A percentile compares a stretch with the other conserved stretches of the same genome.
Conservation (phyloP, 108 stramenopile species). For the Pseudonitzschia multistriata region DNA sequence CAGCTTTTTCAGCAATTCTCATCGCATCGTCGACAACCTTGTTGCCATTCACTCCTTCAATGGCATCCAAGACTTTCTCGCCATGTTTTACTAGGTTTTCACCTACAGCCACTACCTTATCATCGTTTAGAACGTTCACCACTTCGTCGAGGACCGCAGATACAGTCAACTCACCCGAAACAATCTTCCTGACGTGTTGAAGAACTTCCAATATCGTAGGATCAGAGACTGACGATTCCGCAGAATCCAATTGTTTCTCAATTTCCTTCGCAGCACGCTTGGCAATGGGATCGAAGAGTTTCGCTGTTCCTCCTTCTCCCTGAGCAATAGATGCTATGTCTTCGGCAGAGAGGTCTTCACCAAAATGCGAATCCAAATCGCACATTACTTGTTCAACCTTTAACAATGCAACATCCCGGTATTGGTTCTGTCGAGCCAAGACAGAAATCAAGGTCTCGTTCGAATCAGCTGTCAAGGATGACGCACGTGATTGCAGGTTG, state of each 20-base stretch:
- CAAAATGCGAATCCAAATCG: slow-evolving; percentile 69
- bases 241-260: slow-evolving; percentile 73
- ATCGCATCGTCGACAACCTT: slow-evolving; percentile 64
- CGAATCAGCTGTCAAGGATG: slow-evolving; percentile 53
- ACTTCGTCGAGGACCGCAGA: slow-evolving; percentile 70
- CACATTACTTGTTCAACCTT: slow-evolving; percentile 74
- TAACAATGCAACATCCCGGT: slow-evolving; percentile 73
- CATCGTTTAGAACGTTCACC: slow-evolving; percentile 77
- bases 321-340: slow-evolving; percentile 75
- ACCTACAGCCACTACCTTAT: slow-evolving; percentile 72
- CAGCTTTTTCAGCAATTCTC: slow-evolving; percentile 76
- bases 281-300: slow-evolving; percentile 84
- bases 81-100: slow-evolving; percentile 67
- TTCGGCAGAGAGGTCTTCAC: slow-evolving; percentile 63
- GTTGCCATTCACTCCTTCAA: slow-evolving; percentile 79
- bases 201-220: slow-evolving; percentile 52
- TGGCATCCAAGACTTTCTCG: slow-evolving; percentile 77
- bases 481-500: slow-evolving; percentile 56
- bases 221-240: slow-evolving; percentile 66
- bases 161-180: slow-evolving; percentile 68
- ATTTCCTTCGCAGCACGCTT: slow-evolving; percentile 80
- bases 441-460: slow-evolving; percentile 85
- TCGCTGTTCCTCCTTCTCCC: slow-evolving; percentile 78
- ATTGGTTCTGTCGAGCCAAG: slow-evolving; percentile 56
- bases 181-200: slow-evolving; percentile 71